These are phyloP conservation scores for Trichoderma polysporum DNA, from an alignment of 2,329 filamentous ascomycete species.

Conservation along the genomic window DNA sequence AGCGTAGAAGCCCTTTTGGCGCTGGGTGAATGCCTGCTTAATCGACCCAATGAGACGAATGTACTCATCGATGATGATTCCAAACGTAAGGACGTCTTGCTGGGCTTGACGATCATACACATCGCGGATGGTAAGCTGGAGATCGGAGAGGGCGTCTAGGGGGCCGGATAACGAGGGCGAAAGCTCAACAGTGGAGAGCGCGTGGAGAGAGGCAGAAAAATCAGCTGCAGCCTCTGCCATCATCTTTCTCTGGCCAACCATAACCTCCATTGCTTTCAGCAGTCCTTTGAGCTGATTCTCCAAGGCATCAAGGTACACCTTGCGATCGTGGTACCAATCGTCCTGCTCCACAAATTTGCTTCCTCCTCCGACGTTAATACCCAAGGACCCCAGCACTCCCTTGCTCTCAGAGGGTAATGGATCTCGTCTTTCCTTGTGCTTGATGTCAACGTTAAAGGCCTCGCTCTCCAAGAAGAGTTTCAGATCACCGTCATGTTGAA, in stretches of 20 bases:
- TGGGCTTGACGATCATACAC: conserved; percentile 96
- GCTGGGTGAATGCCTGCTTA: conserved; percentile 87
- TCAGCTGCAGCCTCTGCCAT: conserved; percentile 92
- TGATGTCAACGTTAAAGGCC: conserved; percentile 91
- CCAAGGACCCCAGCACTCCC: conserved; percentile 84
- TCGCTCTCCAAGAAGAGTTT: conserved; percentile 98
- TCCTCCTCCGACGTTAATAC: conserved; percentile 71
- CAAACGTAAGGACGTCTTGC: conserved; percentile 92
- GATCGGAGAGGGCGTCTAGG: conserved; percentile 84
- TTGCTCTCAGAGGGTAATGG: conserved; percentile 86
- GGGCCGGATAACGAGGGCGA: conserved; percentile 85
- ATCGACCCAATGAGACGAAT: conserved; percentile 93
- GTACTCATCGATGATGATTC: conserved; percentile 98
- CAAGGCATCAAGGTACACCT: conserved; percentile 88
- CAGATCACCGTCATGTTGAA: conserved; percentile 90
- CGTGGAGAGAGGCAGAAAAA: conserved; percentile 89
- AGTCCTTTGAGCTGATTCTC: conserved; percentile 88
- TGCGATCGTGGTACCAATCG: conserved; percentile 98
- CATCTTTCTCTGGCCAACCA: conserved; percentile 87
- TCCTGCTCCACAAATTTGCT: conserved; percentile 97
- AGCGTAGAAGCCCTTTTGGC: conserved; percentile 92
- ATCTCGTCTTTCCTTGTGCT: conserved; percentile 93
- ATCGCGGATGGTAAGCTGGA: conserved; percentile 91
- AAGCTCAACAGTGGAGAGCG: conserved; percentile 87
- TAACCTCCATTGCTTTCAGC: conserved; percentile 89